Evolutionary conservation across 75 land plant species (phyloP).

Genomic region (Gnetum montanum): DNA sequence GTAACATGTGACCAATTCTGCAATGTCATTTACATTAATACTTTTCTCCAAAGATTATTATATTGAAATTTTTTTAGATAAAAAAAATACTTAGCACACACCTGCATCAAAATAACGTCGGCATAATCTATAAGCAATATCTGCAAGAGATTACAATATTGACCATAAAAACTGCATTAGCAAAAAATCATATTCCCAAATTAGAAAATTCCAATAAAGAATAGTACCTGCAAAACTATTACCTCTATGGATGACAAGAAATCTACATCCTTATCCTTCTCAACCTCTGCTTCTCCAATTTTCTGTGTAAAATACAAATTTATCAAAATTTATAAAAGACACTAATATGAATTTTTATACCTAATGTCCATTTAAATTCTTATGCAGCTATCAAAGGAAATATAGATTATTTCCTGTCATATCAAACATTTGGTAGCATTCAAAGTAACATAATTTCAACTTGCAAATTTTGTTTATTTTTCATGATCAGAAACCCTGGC

Average conservation of each 20-base stretch:
- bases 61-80: background rate
- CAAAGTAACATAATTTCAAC: too few species aligned
- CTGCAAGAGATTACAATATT: conserved; percentile 22
- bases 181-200: background rate
- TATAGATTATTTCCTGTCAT: too few species aligned
- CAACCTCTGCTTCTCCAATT: conserved; percentile 63
- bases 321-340: too few species aligned
- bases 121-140: conserved; percentile 81
- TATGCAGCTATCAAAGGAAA: too few species aligned
- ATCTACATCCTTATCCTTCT: conserved; percentile 79
- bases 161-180: background rate
- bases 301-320: conserved; percentile 29
- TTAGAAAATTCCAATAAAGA: too few species aligned
- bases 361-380: too few species aligned
- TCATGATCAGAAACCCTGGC: too few species aligned
- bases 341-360: too few species aligned
- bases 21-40: background rate
- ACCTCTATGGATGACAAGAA: conserved; percentile 98
- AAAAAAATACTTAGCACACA: conserved; percentile 2
- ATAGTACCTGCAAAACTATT: too few species aligned
- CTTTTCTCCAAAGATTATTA: background rate
- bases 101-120: conserved; percentile 93
- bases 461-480: too few species aligned
- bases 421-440: too few species aligned
- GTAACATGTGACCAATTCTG: conserved; percentile 91